phyloP scores from a whole-genome alignment of 2,329 filamentous ascomycete species.

The Colletotrichum neosansevieriae region DNA sequence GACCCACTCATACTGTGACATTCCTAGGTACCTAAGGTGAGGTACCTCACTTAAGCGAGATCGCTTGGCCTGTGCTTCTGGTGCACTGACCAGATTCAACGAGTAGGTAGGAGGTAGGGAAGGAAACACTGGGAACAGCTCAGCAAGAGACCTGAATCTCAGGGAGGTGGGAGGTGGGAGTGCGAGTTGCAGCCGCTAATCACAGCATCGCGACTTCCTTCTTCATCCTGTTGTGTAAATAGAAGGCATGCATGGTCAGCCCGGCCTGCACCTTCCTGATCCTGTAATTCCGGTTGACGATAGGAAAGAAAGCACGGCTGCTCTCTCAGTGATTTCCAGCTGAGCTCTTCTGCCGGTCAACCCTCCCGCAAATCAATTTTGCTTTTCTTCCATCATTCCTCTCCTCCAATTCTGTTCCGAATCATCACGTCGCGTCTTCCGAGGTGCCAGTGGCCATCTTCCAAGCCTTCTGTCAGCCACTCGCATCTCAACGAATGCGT shows the following conservation, averaged over 20 bases:
- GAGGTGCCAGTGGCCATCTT: too few relatives aligned
- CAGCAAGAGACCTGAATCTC: not conserved
- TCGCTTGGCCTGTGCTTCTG: conserved; percentile 1
- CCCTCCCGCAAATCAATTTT: conserved; percentile 6
- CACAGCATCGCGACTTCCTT: conserved; percentile 9
- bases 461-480: not conserved
- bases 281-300: not conserved
- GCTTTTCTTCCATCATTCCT: conserved; percentile 22
- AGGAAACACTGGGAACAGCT: too few relatives aligned
- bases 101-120: not conserved
- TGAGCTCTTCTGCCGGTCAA: not conserved
- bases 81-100: not conserved
- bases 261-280: not conserved
- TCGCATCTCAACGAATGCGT: not conserved
- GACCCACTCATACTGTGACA: not conserved
- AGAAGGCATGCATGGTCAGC: not conserved
- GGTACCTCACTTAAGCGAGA: too few relatives aligned
- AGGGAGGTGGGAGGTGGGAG: not conserved
- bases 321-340: not conserved
- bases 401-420: not conserved
- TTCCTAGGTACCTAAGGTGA: not conserved
- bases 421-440: not conserved
- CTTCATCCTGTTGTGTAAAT: not conserved
- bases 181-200: not conserved
- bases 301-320: not conserved